phyloP scores from a whole-genome alignment of 2,329 filamentous ascomycete species.

The Myriosclerotinia curreyana region DNA sequence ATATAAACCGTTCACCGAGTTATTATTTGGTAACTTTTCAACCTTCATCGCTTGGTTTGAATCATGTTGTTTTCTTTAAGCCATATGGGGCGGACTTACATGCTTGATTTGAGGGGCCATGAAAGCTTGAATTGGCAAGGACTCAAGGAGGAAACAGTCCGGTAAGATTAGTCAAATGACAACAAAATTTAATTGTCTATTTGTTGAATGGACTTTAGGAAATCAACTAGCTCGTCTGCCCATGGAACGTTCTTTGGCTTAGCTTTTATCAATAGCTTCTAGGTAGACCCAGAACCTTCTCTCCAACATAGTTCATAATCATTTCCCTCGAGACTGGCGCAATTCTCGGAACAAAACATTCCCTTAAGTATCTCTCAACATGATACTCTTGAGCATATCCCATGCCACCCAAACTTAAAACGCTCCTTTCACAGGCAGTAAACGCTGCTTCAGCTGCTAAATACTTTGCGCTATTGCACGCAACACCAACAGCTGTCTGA shows the following conservation, averaged over 20 bases:
- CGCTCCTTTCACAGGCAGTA: constrained; percentile 58
- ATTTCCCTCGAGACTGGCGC: constrained; percentile 67
- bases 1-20: background rate
- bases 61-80: too few relatives aligned
- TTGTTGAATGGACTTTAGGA: background rate
- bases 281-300: constrained; percentile 65
- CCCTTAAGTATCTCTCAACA: constrained; percentile 63
- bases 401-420: constrained; percentile 61
- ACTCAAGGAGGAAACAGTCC: too few relatives aligned
- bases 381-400: constrained; percentile 64
- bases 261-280: constrained; percentile 55
- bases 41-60: background rate
- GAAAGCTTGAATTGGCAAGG: too few relatives aligned
- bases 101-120: too few relatives aligned
- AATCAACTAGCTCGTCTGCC: background rate
- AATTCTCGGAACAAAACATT: constrained; percentile 62
- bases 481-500: constrained; percentile 58
- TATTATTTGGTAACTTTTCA: background rate
- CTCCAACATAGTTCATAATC: constrained; percentile 71
- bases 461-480: constrained; percentile 69
- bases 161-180: background rate
- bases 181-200: background rate
- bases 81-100: too few relatives aligned
- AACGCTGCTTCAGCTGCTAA: constrained; percentile 64
- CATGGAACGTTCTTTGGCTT: background rate